Base-by-base conservation (phyloP, 2,329 filamentous ascomycete species). In the Cercospora brassicicola region DNA sequence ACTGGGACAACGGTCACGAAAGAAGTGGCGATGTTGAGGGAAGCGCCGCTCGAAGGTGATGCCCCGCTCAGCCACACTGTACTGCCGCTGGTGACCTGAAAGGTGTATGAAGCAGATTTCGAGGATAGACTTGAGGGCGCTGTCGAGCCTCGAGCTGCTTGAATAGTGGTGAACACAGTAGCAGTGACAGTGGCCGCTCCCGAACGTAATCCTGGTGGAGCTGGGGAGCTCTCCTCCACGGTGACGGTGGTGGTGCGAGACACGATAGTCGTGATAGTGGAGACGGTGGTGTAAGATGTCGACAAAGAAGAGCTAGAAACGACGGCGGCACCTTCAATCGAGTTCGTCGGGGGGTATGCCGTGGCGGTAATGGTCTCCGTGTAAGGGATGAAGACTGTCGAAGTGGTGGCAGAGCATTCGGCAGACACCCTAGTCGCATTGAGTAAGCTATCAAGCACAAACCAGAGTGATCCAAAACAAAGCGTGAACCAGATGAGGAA, bases 391-490 rank as follows among this genome's bases (percentile, higher is more conserved):
- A 69, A 77, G 71, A 75, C 68, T 13, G 75, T 77, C 13, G 68
- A 55, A 64, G 67, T 67, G 51, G 26, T 62, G 26, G 63, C 59
- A 31, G 64, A 71, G 71, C 75, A 77, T 67, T 68, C 55, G 51
- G 75, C 76, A 60, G 70, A 72, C 51, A 67, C 76, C 67, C 75
- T 77, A 66, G 73, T 72, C 30, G 62, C 48, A 30, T 60, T 31
- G 57, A 78, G 74, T 76, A 77, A 74, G 73, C 74, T 72, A 64
- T 74, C 72, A 63, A 73, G 30, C 68, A 75, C 31, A 9, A 45
- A 53, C 33, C 69, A 73, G 3, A 73, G 45, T 4, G 67, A 31
- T n/a, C 75, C 73, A 59, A 75, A 73, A 48, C 73, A 72, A 61
- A 76, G 59, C 56, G 74, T 66, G 20, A 69, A 55, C 31, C 73